phyloP scores from a whole-genome alignment of 768 basidiomycete genomes.

The Rhodotorula babjevae region DNA sequence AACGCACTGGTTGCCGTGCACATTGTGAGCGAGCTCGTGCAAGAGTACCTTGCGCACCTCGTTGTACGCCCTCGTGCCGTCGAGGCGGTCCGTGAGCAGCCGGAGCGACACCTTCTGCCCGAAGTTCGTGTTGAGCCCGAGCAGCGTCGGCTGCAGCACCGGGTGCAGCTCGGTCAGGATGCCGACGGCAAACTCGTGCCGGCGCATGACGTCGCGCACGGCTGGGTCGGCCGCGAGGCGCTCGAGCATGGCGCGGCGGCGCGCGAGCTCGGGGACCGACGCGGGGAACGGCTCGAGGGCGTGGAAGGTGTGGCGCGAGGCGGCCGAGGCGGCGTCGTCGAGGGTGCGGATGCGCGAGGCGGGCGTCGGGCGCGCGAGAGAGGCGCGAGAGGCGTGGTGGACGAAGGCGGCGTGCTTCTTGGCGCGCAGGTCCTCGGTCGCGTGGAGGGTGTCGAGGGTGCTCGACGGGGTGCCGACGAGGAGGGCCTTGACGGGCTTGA shows the following conservation, averaged over 20 bases:
- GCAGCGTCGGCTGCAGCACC: constrained; percentile 33
- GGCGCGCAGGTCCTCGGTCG: constrained; percentile 10
- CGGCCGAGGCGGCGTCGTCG: constrained; percentile 4
- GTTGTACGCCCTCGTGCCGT: constrained; percentile 30
- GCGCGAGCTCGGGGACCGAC: constrained; percentile 17
- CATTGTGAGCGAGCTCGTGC: constrained; percentile 41
- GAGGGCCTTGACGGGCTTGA: constrained; percentile 27
- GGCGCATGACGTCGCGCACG: constrained; percentile 23
- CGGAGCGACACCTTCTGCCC: constrained; percentile 38
- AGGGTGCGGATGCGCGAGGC: constrained; percentile 9
- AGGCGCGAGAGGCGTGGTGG: background rate
- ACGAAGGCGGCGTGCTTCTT: constrained; percentile 27
- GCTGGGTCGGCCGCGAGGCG: constrained; percentile 23
- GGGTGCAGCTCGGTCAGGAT: constrained; percentile 31
- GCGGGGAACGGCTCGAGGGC: constrained; percentile 31
- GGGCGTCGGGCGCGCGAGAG: background rate
- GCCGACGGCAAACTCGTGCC: constrained; percentile 22
- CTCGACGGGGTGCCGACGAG: constrained; percentile 24
- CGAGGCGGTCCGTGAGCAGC: constrained; percentile 36
- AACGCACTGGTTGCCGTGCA: constrained; percentile 25
- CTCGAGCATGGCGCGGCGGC: constrained; percentile 27
- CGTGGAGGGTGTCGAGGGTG: constrained; percentile 11
- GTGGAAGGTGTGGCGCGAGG: constrained; percentile 16
- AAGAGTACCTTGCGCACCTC: constrained; percentile 38
- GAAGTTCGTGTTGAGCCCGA: constrained; percentile 42